phyloP scores from a whole-genome alignment of 2,329 filamentous ascomycete species.

The Colletotrichum orbiculare region DNA sequence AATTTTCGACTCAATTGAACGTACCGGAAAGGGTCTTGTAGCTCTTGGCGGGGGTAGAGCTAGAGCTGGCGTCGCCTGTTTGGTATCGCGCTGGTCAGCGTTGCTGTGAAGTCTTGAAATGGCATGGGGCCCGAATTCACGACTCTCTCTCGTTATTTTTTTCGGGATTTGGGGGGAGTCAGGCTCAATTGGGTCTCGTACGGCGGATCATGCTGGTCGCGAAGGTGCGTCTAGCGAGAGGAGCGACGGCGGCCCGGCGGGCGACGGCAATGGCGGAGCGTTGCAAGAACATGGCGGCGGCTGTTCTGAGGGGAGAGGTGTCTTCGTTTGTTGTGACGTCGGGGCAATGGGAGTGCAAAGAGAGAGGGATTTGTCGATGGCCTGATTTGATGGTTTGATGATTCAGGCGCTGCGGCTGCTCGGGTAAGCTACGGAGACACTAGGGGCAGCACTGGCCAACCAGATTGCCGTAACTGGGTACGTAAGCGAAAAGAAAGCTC shows the following conservation, averaged over 20 bases:
- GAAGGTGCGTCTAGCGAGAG: conserved; percentile 68
- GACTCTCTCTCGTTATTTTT: conserved; percentile 25
- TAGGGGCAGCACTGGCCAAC: conserved; percentile 36
- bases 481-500: conserved; percentile 26
- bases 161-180: conserved; percentile 28
- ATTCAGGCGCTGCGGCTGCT: conserved; percentile 29
- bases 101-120: conserved; percentile 25
- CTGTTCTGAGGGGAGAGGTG: conserved; percentile 34
- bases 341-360: conserved; percentile 35
- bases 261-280: conserved; percentile 70
- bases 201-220: conserved; percentile 70
- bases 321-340: conserved; percentile 34
- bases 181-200: conserved; percentile 52
- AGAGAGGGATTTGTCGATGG: conserved; percentile 62
- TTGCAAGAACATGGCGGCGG: conserved; percentile 70
- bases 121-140: neutral
- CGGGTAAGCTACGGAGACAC: conserved; percentile 35
- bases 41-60: conserved; percentile 49
- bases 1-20: conserved; percentile 32
- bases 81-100: conserved; percentile 28
- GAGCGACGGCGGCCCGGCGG: conserved; percentile 67
- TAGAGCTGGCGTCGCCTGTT: conserved; percentile 53
- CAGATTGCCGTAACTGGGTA: conserved; percentile 38
- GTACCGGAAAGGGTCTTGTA: conserved; percentile 62
- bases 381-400: conserved; percentile 54